Base-by-base conservation (phyloP, 2,329 filamentous ascomycete genomes). In the Leptographium flavum region DNA sequence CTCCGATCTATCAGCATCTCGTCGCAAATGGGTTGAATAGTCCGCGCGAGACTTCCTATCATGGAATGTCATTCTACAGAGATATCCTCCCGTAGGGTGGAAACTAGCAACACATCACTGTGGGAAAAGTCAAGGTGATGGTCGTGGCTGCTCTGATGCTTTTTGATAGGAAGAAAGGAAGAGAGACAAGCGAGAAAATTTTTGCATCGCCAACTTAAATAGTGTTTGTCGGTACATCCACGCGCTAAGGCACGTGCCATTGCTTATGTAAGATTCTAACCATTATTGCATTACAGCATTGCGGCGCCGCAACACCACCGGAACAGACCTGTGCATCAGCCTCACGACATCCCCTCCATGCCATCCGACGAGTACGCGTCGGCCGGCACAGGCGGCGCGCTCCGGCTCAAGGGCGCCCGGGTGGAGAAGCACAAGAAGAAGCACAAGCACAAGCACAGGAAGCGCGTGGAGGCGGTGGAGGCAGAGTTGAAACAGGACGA, bases 341-440 rank as follows among this genome's bases (percentile, higher is more conserved):
- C 17, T 30, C 33, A 19, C 17, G 17, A 7, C 22, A 17, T 17
- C 19, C 22, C 27, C 27, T 51, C 37, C 39, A 87, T 87, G 83
- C 74, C 80, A 22, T 72, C 76, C 45, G 81, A 84, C 60, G 85
- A 93, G 54, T 93, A 93, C 67, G 63, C 71, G 40, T 66, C 76
- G 50, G 63, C 69, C 46, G 72, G 74, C 49, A 72, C 77, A 47
- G 77, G 81, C 56, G 87, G 87, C 55, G 82, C 81, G 49, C 74
- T 95, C 30, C 90, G 86, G 59, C 74, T 95, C 49, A 95, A 95
- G 67, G 87, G 87, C 56, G 74, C 69, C 50, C 80, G 79, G 56
- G 67, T 76, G 27, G 61, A 72, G 50, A 79, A 75, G 56, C 67
- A 76, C 52, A 78, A 82, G 57, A 82, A 79, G 59, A 83, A 80